Percentiles rank a stretch among this genome's conserved stretches.
Evolutionary conservation across 805 yeast genomes (phyloP).

Genomic region (Hanseniaspora taiwanica): DNA sequence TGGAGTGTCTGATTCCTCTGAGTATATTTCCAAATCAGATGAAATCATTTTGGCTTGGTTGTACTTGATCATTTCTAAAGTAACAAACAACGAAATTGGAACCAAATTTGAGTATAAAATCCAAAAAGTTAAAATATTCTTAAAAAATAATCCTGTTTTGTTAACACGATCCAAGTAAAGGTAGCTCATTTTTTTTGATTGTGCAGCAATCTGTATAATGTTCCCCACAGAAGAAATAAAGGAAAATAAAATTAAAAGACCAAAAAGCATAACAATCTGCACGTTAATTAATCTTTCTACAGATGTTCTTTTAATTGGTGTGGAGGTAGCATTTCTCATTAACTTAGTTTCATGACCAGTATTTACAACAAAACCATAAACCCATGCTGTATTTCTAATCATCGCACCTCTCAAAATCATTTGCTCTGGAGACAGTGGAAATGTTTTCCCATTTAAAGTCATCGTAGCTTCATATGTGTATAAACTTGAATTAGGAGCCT

Average conservation of each 20-base stretch:
- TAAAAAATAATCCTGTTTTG: constrained; percentile 60
- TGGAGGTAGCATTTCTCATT: constrained; percentile 97
- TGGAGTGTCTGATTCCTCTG: constrained; percentile 80
- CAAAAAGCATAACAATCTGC: constrained; percentile 81
- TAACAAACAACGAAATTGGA: constrained; percentile 93
- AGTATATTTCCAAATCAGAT: constrained; percentile 87
- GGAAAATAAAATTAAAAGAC: constrained; percentile 60
- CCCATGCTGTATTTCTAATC: constrained; percentile 87
- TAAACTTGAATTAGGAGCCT: constrained; percentile 85
- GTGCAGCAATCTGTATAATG: constrained; percentile 51
- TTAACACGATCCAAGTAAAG: constrained; percentile 56
- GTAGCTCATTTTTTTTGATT: constrained; percentile 41
- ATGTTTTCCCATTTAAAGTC: constrained; percentile 38
- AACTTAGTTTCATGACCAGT: constrained; percentile 98
- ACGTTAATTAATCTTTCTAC: constrained; percentile 90
- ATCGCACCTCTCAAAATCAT: constrained; percentile 90
- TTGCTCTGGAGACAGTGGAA: constrained; percentile 83
- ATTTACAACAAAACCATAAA: constrained; percentile 83
- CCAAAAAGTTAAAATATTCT: constrained; percentile 88
- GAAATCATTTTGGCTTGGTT: constrained; percentile 91
- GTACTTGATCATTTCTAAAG: constrained; percentile 89
- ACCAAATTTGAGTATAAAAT: constrained; percentile 89
- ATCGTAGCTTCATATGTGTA: constrained; percentile 89
- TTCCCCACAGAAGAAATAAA: constrained; percentile 81
- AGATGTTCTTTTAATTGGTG: constrained; percentile 94